Base-by-base conservation (phyloP, 31 red algal genomes). In the Endocladia muricata region DNA sequence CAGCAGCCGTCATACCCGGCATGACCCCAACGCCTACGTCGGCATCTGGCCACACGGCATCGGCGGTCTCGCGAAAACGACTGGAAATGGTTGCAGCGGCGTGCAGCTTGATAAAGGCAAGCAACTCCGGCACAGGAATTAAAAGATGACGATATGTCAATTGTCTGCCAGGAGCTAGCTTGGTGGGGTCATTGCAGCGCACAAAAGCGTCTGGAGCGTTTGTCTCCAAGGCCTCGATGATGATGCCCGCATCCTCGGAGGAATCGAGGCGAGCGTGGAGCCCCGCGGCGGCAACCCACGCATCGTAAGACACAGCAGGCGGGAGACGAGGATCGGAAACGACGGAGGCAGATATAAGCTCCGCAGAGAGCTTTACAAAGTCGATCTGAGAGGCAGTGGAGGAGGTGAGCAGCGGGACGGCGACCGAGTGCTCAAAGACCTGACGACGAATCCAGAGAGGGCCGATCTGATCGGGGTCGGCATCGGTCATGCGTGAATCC, bases 381-480 rank as follows among this genome's bases (percentile, higher is more conserved):
- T 90, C 86, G 56, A 90, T 82, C 52, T 90, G 78, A n/a, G 86
- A 90, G 5, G 86, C 70, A 32, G 70, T 77, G 40, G 78, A 58
- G 39, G 71, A 74, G 42, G 78, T 82, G 17, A 92, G 89, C 19
- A 85, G 49, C 6, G 89, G 80, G 38, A 85, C 73, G 34, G 89
- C 70, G 28, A 79, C 81, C 8, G 89, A 84, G 33, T 92, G 89
- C 68, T 92, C 89, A 44, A 92, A 92, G 22, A 92, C 74, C 36
- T 86, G 89, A 38, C 89, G 81, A 7, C 89, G 81, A 43, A 92
- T 85, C 81, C 89, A 92, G 31, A 92, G 73, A 23, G 80, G 74
- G 9, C 86, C 86, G 77, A 88, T 88, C 85, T 49, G 11, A 19
- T 79, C 85, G 2, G 81, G 41, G 26, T 88, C 85, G 19, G 75